Evolutionary conservation across 257 asterid genomes (phyloP).

Genomic region (Petunia secreta): DNA sequence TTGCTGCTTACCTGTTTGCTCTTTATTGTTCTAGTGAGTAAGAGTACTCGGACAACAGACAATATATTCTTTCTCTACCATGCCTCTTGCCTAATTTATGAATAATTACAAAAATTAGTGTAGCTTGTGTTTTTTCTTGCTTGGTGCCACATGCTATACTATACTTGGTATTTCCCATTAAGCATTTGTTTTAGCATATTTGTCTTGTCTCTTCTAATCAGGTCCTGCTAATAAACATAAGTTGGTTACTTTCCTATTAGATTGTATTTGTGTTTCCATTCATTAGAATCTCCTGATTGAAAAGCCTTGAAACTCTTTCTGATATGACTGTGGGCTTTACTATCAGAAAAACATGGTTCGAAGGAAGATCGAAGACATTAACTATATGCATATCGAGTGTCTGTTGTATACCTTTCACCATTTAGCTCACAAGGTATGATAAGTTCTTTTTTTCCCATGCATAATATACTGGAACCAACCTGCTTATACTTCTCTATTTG

Average conservation of each 20-base stretch:
- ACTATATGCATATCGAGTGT: constrained; percentile 72
- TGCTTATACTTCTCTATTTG: constrained; percentile 17
- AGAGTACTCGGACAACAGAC: constrained; percentile 9
- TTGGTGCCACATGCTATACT: neutral
- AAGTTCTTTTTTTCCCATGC: constrained; percentile 4
- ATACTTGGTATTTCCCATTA: neutral
- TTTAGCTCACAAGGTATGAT: constrained; percentile 80
- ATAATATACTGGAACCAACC: constrained; percentile 2
- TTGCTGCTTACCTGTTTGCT: constrained; percentile 1
- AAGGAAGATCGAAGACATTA: constrained; percentile 86
- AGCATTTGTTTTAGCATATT: constrained; percentile 12
- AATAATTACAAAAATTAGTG: neutral
- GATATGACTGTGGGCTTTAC: constrained; percentile 5
- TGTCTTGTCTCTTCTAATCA: neutral
- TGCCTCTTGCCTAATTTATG: neutral
- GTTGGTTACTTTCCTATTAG: neutral
- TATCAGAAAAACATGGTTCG: constrained; percentile 86
- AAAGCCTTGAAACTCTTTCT: neutral
- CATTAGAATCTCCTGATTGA: constrained; percentile 11
- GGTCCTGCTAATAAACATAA: neutral
- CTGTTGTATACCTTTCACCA: constrained; percentile 85
- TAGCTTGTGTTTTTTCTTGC: neutral
- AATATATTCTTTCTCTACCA: neutral
- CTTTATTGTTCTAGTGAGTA: neutral
- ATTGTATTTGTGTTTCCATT: neutral